Conservation (phyloP, 2,329 filamentous ascomycete genomes). For the Calonectria henricotiae region DNA sequence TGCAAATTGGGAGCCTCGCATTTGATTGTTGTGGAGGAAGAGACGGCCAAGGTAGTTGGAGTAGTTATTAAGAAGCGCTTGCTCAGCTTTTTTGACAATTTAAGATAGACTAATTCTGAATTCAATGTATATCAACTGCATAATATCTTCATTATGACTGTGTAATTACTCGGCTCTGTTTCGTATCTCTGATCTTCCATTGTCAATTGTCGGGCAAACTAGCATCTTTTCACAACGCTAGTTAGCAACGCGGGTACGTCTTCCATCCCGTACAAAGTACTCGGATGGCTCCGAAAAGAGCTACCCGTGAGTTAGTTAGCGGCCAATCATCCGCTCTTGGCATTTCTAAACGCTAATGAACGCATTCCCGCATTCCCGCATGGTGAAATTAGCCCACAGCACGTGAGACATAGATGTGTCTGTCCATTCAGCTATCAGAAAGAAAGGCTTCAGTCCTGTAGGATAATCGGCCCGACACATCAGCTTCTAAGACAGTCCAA, state of each 20-base stretch:
- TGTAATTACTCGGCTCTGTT: no score
- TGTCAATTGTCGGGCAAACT: not conserved
- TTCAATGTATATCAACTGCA: not conserved
- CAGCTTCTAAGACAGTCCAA: no score
- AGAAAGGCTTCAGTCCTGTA: not conserved
- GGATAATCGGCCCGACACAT: constrained; percentile 3
- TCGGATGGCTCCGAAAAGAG: not conserved
- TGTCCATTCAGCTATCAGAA: not conserved
- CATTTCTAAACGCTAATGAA: not conserved
- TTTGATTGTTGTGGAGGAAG: constrained; percentile 28
- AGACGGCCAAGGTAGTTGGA: constrained; percentile 33
- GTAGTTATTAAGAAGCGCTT: constrained; percentile 28
- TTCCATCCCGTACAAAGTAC: no score
- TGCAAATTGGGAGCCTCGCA: constrained; percentile 27
- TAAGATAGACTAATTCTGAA: constrained; percentile 1
- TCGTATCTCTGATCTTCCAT: not conserved
- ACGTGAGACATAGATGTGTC: not conserved
- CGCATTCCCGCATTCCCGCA: not conserved
- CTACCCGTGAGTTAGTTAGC: not conserved
- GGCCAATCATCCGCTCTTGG: not conserved
- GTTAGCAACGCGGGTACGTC: no score
- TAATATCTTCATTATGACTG: not conserved
- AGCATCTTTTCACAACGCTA: not conserved
- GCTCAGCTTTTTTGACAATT: constrained; percentile 18
- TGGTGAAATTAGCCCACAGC: not conserved